These are phyloP conservation scores for Pelargonium citronellum DNA, from an alignment of 441 rosid genomes.

Conservation along the genomic window DNA sequence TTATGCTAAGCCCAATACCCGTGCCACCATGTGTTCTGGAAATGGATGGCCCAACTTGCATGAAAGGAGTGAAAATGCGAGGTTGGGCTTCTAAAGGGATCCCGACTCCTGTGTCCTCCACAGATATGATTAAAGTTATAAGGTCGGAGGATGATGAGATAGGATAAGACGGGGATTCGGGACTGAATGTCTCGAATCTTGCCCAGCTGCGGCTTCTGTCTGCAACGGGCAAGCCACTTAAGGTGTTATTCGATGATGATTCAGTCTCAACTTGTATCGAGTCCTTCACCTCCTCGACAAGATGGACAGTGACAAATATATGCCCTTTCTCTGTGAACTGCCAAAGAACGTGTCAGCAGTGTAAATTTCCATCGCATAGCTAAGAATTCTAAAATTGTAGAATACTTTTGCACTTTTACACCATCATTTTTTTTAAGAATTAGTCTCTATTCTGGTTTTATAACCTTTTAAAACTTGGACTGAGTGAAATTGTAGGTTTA, in stretches of 20 bases:
- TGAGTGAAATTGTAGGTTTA: no score
- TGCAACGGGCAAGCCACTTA: slow-evolving; percentile 77
- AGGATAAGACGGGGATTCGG: slow-evolving; percentile 16
- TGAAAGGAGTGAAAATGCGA: slow-evolving; percentile 82
- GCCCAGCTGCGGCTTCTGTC: slow-evolving; percentile 82
- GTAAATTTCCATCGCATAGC: no score
- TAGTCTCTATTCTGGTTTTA: no score
- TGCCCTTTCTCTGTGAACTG: slow-evolving; percentile 91
- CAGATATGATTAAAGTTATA: slow-evolving; percentile 60
- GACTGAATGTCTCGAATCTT: slow-evolving; percentile 38
- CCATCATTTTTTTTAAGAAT: no score
- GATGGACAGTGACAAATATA: slow-evolving; percentile 77
- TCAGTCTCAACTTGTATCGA: slow-evolving; percentile 27
- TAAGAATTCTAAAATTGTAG: no score
- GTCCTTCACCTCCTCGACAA: slow-evolving; percentile 57
- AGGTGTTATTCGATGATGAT: slow-evolving; percentile 30
- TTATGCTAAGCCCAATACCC: slow-evolving; percentile 88
- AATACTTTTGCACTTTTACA: no score
- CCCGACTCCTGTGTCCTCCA: slow-evolving; percentile 91
- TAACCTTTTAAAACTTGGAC: no score
- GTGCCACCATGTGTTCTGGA: slow-evolving; percentile 94
- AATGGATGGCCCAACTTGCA: slow-evolving; percentile 96
- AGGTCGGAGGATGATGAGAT: slow-evolving; percentile 26
- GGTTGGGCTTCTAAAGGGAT: slow-evolving; percentile 68
- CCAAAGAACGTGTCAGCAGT: no score